Evolutionary conservation across 2,329 filamentous ascomycete genomes (phyloP), one percentile per base, ranked within the genome.

Genomic region (Pseudocercospora fijiensis): DNA sequence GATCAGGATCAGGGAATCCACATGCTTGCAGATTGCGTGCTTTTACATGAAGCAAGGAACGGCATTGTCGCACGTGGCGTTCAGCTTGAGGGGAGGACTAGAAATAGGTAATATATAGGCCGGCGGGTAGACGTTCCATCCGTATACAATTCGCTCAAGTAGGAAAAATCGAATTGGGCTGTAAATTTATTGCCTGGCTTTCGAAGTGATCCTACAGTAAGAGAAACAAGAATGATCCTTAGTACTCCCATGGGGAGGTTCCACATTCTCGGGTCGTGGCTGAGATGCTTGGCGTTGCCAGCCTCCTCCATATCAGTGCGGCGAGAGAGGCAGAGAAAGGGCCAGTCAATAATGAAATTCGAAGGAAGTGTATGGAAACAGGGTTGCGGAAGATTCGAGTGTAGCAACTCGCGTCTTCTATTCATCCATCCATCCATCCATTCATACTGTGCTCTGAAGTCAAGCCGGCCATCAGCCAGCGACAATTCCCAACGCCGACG

Each of bases 1-100:
- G 47, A 51, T 51, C 18, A 22, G 13, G 6, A 9, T n/a, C 7
- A 47, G 6, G 33, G n/a, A 51, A 26, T 20, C 49, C 24, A 28
- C 49, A 52, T 52, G 49, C 49, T 28, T 57, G 55, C 55, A 43
- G 55, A 57, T 37, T 28, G 55, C 55, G 55, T 57, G 55, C 55
- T 57, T 13, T 8, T 37, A 11, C 28, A 24, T 43, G 55, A 57
- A 37, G 18, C 55, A 57, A 43, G 30, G 30, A 27, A 41, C 2
- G 10, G 24, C n/a, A 24, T 24, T 11, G 49, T 28, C 49, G 49
- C 49, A 52, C 49, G 49, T 52, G 49, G 49, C 49, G 18, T 26
- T 51, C 22, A 24, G 47, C 22, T 51, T 9, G 16, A 26, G 16
- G 47, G n/a, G 41, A 18, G 10, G 41, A n/a, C 41, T 47, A n/a